Evolutionary conservation across 352 stramenopile species (phyloP), one percentile per base, ranked within the genome.

Genomic region (Globisporangium megalacanthum): DNA sequence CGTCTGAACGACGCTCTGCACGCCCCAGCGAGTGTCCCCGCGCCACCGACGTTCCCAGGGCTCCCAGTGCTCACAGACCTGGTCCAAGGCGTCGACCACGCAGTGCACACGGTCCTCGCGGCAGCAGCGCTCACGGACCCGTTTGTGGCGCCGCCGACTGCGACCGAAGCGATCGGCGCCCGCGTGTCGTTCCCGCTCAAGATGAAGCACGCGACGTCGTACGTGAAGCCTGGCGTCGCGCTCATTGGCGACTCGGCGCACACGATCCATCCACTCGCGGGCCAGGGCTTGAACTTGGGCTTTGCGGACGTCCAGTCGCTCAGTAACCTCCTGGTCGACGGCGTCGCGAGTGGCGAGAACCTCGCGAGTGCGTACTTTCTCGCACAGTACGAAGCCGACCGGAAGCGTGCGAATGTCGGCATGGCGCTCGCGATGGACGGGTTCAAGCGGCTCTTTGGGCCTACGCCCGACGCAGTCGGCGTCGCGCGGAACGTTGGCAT

Each of bases 241-340:
- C 73, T 98, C 48, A 78, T 98, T 14, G 95, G 95, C 51, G 95
- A 98, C 79, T 97, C 95, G 7, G 95, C 95, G 33, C 95, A 98
- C 77, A 95, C 93, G 45, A 94, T 98, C 56, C 95, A 98, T 75
- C 95, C 95, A 36, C 92, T 98, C 60, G 95, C 95, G 3, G 95
- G 95, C 44, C 95, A 98, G 75, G 94, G 94, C 10, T 74, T 98
- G 46, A 98, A 98, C 82, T 72, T 98, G 48, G 95, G 95, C 15
- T 70, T 98, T 25, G 88, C 74, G 41, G 95, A 98, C 72, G 93
- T 97, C 7, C 58, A 88, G 45, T 75, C 81, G 66, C 76, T 97
- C 31, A 73, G 76, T 39, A 54, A 79, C 47, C 61, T 92, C 52
- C 73, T 97, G 14, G 61, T 81, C 3, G 80, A 94, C 20, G 88